These are phyloP conservation scores for Diatrype stigma DNA, from an alignment of 2,329 filamentous ascomycete genomes.

Conservation along the genomic window DNA sequence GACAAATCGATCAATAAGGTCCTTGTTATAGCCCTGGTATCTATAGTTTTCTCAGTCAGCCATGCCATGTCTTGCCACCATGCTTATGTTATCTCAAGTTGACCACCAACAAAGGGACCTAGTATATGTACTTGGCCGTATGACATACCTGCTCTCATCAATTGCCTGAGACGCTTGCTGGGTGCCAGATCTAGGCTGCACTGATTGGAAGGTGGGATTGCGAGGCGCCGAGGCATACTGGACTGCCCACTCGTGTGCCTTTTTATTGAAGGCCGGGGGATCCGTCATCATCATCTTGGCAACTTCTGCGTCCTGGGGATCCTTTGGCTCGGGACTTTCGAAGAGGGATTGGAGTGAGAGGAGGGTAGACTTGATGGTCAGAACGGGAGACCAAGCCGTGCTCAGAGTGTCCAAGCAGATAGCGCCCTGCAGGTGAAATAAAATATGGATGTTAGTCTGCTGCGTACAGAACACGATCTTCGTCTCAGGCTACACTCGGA, in stretches of 20 bases:
- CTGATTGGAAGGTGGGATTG: conserved; percentile 22
- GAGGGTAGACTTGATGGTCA: conserved; percentile 93
- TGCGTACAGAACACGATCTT: too few species aligned
- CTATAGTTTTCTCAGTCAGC: conserved; percentile 36
- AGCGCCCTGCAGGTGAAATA: conserved; percentile 60
- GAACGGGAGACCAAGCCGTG: conserved; percentile 87
- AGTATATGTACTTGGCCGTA: neutral
- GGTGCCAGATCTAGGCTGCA: conserved; percentile 26
- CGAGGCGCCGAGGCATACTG: conserved; percentile 72
- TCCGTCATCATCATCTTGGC: conserved; percentile 82
- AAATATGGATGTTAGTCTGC: neutral
- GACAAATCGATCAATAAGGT: conserved; percentile 77
- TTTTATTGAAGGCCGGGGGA: conserved; percentile 72
- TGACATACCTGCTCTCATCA: conserved; percentile 43
- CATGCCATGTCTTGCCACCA: too few species aligned
- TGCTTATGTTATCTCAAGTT: neutral
- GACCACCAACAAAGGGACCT: neutral
- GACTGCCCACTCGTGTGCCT: conserved; percentile 88
- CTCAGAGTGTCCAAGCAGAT: conserved; percentile 95
- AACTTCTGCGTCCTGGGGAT: conserved; percentile 94
- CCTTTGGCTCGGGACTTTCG: conserved; percentile 88
- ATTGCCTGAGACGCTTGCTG: conserved; percentile 44
- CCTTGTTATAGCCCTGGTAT: conserved; percentile 83
- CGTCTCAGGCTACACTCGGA: neutral
- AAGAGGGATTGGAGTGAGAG: conserved; percentile 91